These are phyloP conservation scores for Sideroxylon spinosum DNA, from an alignment of 179 eudicot species.

Conservation along the genomic window DNA sequence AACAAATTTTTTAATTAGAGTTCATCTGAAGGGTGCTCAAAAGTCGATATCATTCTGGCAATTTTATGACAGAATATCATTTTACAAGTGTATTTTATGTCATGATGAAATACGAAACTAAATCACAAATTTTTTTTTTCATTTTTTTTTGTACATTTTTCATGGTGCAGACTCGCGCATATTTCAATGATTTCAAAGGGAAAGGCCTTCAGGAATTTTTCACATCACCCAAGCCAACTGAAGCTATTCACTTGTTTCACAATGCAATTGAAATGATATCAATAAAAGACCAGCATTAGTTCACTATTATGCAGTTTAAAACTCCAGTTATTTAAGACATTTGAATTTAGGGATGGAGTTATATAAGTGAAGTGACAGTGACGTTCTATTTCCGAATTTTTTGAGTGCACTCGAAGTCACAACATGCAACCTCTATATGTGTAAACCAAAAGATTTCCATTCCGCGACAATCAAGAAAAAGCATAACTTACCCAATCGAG, in stretches of 20 bases:
- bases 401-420: not conserved
- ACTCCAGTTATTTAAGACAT: not conserved
- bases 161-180: no score
- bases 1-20: no score
- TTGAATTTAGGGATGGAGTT: not conserved
- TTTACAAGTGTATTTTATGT: no score
- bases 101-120: no score
- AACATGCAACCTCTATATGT: not conserved
- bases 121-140: no score
- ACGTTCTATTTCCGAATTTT: not conserved
- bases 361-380: not conserved
- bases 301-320: not conserved
- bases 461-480: not conserved
- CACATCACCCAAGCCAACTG: not conserved
- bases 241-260: not conserved
- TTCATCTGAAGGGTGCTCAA: no score
- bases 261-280: not conserved
- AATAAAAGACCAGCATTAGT: not conserved
- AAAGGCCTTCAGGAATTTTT: not conserved
- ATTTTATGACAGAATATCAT: no score
- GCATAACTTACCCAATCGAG: conserved; percentile 50
- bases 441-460: not conserved
- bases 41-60: no score
- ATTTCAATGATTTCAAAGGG: no score
- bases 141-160: not conserved